Base-by-base conservation (phyloP, 129 eudicot species). In the Kitagawia praeruptora region DNA sequence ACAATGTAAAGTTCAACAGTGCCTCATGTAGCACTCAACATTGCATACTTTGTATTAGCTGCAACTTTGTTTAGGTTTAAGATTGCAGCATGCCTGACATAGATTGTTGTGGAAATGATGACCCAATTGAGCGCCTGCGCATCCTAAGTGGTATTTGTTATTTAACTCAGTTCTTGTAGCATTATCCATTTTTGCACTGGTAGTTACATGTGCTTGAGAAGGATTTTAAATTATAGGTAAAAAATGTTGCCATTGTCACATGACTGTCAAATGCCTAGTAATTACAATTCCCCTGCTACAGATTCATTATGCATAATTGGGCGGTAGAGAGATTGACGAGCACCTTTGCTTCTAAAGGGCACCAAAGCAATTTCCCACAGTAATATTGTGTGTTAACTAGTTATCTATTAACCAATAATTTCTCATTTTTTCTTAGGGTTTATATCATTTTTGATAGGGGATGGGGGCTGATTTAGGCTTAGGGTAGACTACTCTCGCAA, bases 101-200 rank as follows among this genome's bases (percentile, higher is more conserved):
- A n/a, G n/a, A n/a, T n/a, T n/a, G n/a, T 83, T 95, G 92, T 84
- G 99, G 99, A 82, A 96, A 95, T 48, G 99, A 95, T 83, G 93
- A 95, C 79, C 88, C 99, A 80, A 90, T 81, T 79, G 99, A 95
- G 79, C 96, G 99, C 69, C 89, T 95, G 46, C 90, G 95, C 70
- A 85, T 92, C 56, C 85, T 95, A 85, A 95, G 99, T 84, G 97
- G 99, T 95, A 89, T 48, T 75, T 83, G 25, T 18, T 53, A 53
- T 58, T 58, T 13, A 58, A 23, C 8, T n/a, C n/a, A 58, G 9
- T 58, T 23, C 67, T 58, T 58, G 31, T 27, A n/a, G 15, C 31
- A 2, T 23, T 58, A 34, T 58, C 2, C 27, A n/a, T 58, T 23
- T 58, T 23, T 21, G 28, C 66, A 56, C 10, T 56, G n/a, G 66